Evolutionary conservation across 2,329 filamentous ascomycete species (phyloP), one percentile per base, ranked within the genome.

Genomic region (Chaetothyriales sp.): DNA sequence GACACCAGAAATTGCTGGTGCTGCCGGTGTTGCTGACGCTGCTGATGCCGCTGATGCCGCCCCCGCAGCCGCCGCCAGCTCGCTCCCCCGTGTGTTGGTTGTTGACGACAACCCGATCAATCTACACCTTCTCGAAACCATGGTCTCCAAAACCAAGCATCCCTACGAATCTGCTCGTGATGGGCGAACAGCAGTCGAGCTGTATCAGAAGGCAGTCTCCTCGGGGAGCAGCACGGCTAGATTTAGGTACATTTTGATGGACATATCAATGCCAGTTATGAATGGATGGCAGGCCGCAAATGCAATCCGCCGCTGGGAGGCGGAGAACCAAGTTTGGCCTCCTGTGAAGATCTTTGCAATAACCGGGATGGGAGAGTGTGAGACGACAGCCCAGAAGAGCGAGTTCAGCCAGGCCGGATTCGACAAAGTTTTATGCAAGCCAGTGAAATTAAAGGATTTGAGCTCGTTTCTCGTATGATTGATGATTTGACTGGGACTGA

Each of bases 261-360:
- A 73, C 47, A 70, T 73, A 36, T 68, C 66, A 1, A 73, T 73
- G 70, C 70, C 70, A 0, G 65, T 71, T 4, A 70, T 72, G 68
- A 68, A 72, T 54, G 70, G 71, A 1, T 71, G 73, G 46, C 67
- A 71, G 56, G 68, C 71, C 1, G 71, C 71, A 4, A 65, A 69
- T 6, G 65, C 66, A n/a, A 73, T 73, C 47, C 67, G 71, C 9
- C 56, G 63, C 7, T 58, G 66, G n/a, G 67, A 70, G 50, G 65
- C 59, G 51, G 66, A 68, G 36, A 57, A 59, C 5, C 61, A 62
- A 43, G 59, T 61, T 48, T 57, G 54, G 32, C 55, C 55, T 10
- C 62, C 64, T 1, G 65, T 66, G 3, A 63, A 65, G 19, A 70
- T 73, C 48, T 69, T 73, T 45, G 70, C 70, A 5, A 55, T 73